Conservation (phyloP, 129 eudicot genomes). For the Arctium lappa region DNA sequence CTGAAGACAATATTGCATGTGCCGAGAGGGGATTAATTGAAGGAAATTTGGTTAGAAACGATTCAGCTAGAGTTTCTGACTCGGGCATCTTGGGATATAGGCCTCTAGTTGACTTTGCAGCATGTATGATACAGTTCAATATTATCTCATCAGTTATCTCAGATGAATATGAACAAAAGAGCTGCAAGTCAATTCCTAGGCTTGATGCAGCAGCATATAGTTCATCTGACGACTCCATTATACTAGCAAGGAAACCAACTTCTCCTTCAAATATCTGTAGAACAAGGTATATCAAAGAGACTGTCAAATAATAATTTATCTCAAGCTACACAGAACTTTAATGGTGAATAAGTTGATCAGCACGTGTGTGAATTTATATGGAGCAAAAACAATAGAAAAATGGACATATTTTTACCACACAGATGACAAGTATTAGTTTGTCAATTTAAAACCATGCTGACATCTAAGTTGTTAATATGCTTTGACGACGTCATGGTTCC, state of each 20-base stretch:
- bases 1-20: slow-evolving; percentile 83
- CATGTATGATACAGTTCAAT: slow-evolving; percentile 50
- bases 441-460: not conserved
- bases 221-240: slow-evolving; percentile 93
- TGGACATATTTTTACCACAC: not conserved
- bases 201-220: slow-evolving; percentile 93
- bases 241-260: slow-evolving; percentile 50
- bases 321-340: slow-evolving; percentile 4
- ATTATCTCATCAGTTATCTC: slow-evolving; percentile 74
- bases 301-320: not conserved
- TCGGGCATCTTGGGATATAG: slow-evolving; percentile 73
- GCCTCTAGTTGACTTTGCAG: slow-evolving; percentile 39
- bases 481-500: not conserved
- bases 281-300: slow-evolving; percentile 7
- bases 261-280: slow-evolving; percentile 96
- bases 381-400: not conserved
- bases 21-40: slow-evolving; percentile 95
- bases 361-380: not conserved
- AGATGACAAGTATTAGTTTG: not conserved
- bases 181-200: slow-evolving; percentile 73
- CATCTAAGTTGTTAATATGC: not conserved
- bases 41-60: slow-evolving; percentile 74
- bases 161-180: slow-evolving; percentile 71
- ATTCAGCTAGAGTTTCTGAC: slow-evolving; percentile 86
- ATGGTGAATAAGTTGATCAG: not conserved